A percentile compares a stretch with the other conserved stretches of the same genome.
phyloP scores from a whole-genome alignment of 768 basidiomycete species.

The Pulveroboletus frians region DNA sequence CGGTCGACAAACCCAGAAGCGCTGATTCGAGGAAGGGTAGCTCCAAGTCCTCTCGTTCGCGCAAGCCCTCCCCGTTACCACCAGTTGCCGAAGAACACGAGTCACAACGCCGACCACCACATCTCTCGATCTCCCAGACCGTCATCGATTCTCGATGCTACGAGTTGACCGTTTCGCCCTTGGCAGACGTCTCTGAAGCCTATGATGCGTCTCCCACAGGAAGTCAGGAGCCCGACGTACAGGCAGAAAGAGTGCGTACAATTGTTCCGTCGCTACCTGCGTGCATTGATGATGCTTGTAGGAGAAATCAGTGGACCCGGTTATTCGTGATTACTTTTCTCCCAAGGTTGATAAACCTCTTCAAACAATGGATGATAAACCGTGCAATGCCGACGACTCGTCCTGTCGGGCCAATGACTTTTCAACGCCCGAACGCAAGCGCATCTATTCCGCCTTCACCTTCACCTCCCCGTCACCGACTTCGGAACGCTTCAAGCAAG shows the following conservation, averaged over 20 bases:
- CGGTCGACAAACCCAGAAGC: slow-evolving; percentile 21
- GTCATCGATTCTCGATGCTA: slow-evolving; percentile 71
- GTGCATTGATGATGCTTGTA: slow-evolving; percentile 20
- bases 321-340: slow-evolving; percentile 51
- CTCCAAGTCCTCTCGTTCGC: slow-evolving; percentile 30
- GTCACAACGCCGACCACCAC: slow-evolving; percentile 25
- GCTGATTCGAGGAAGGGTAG: slow-evolving; percentile 38
- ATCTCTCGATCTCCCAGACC: slow-evolving; percentile 40
- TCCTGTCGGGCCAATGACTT: slow-evolving; percentile 66
- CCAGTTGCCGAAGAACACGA: slow-evolving; percentile 50
- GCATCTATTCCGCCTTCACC: slow-evolving; percentile 70
- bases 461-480: slow-evolving; percentile 70
- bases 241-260: slow-evolving; percentile 45
- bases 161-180: slow-evolving; percentile 70
- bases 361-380: slow-evolving; percentile 29
- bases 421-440: slow-evolving; percentile 70
- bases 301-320: slow-evolving; percentile 54
- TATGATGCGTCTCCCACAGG: slow-evolving; percentile 45
- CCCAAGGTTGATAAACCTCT: slow-evolving; percentile 15
- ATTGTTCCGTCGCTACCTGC: neutral
- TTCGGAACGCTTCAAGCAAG: slow-evolving; percentile 48
- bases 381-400: slow-evolving; percentile 38
- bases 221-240: slow-evolving; percentile 38
- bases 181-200: slow-evolving; percentile 72
- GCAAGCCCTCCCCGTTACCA: slow-evolving; percentile 57